These are phyloP conservation scores for Cyclotella cryptica DNA, from an alignment of 108 stramenopile genomes.

Conservation along the genomic window DNA sequence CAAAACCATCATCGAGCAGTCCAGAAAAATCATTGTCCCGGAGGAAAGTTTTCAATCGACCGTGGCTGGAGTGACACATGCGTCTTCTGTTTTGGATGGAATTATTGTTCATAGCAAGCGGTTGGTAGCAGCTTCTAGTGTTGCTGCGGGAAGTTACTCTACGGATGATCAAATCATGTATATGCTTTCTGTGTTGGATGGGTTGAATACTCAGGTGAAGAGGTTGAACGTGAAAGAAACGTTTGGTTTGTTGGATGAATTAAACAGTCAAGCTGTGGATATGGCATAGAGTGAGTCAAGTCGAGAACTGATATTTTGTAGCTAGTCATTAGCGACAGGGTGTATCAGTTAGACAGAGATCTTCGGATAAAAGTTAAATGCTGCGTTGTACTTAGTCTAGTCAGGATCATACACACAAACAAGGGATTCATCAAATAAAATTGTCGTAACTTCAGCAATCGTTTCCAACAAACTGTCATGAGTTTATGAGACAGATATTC, in stretches of 20 bases:
- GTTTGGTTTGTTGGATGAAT: constrained; percentile 45
- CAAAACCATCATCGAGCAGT: constrained; percentile 24
- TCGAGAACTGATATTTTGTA: background rate
- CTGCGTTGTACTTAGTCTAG: too few species aligned
- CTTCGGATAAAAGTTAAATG: too few species aligned
- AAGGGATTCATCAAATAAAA: too few species aligned
- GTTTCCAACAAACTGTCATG: background rate
- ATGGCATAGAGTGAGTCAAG: background rate
- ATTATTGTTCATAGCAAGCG: constrained; percentile 34
- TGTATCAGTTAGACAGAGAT: too few species aligned
- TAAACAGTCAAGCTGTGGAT: constrained; percentile 42
- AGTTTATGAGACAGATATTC: background rate
- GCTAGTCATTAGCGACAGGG: too few species aligned
- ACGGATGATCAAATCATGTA: constrained; percentile 42
- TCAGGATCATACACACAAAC: too few species aligned
- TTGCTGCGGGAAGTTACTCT: background rate
- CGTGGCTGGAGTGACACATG: constrained; percentile 23
- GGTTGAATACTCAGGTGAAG: constrained; percentile 48
- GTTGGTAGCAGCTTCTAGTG: constrained; percentile 31
- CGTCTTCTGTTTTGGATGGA: constrained; percentile 45
- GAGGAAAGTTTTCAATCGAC: constrained; percentile 21
- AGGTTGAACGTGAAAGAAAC: constrained; percentile 41
- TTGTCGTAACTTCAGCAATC: too few species aligned
- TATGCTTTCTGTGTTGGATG: constrained; percentile 49
- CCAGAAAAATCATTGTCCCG: constrained; percentile 24